Percentiles rank a stretch among this genome's conserved stretches.
phyloP scores from a whole-genome alignment of 2,329 filamentous ascomycete species.

The Passalora sequoiae region DNA sequence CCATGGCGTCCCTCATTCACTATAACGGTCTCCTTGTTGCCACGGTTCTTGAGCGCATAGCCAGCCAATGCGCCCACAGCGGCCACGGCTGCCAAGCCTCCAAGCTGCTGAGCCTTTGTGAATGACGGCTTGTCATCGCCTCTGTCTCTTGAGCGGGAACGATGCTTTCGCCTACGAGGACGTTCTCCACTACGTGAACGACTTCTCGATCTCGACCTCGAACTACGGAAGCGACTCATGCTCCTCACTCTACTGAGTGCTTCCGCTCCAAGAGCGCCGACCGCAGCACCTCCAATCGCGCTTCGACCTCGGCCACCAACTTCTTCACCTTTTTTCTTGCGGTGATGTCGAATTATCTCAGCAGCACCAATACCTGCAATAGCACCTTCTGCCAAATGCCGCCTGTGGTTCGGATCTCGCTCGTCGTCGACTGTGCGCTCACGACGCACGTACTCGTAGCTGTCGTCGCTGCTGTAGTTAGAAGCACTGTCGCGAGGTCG shows the following conservation, averaged over 20 bases:
- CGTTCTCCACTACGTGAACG: conserved; percentile 21
- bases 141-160: conserved; percentile 8
- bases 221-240: conserved; percentile 22
- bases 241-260: conserved; percentile 50
- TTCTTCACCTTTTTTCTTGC: conserved; percentile 52
- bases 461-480: conserved; percentile 57
- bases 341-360: conserved; percentile 54
- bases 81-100: conserved; percentile 56
- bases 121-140: conserved; percentile 12
- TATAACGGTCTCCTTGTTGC: conserved; percentile 43
- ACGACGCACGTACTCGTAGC: conserved; percentile 53
- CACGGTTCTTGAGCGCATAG: conserved; percentile 48
- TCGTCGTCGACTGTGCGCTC: conserved; percentile 41
- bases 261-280: conserved; percentile 58
- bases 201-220: conserved; percentile 18
- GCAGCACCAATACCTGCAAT: conserved; percentile 57
- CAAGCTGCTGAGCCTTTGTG: conserved; percentile 49
- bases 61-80: conserved; percentile 55
- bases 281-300: conserved; percentile 55
- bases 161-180: conserved; percentile 15
- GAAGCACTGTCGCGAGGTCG: conserved; percentile 51
- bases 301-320: conserved; percentile 49
- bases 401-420: conserved; percentile 45
- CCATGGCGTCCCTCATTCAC: conserved; percentile 36
- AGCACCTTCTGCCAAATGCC: conserved; percentile 59